Percentiles rank a stretch among this genome's conserved stretches.
phyloP scores from a whole-genome alignment of 768 basidiomycete species.

The Termitomyces sp. region DNA sequence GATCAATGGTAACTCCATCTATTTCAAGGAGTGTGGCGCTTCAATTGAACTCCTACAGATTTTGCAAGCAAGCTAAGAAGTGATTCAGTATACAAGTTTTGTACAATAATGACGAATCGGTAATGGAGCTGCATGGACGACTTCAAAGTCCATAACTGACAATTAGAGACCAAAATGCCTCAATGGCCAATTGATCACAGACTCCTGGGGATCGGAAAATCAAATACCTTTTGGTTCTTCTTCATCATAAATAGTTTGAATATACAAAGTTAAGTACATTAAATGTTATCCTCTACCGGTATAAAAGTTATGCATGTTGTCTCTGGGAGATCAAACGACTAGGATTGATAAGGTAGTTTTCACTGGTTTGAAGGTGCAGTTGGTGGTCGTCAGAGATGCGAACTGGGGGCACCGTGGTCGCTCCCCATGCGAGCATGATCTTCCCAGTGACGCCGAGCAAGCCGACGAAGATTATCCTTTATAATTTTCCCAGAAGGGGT shows the following conservation, averaged over 20 bases:
- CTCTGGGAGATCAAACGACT: neutral
- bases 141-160: neutral
- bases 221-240: neutral
- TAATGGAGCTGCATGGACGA: neutral
- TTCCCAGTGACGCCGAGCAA: slow-evolving; percentile 40
- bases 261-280: neutral
- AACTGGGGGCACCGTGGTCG: neutral
- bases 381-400: slow-evolving; percentile 1
- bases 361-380: too few relatives aligned
- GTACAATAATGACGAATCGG: neutral
- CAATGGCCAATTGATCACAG: neutral
- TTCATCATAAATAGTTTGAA: neutral
- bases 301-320: neutral
- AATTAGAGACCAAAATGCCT: neutral
- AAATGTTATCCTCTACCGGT: neutral
- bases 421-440: slow-evolving; percentile 17
- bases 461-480: slow-evolving; percentile 44
- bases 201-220: neutral
- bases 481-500: slow-evolving; percentile 58
- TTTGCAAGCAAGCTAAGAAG: neutral
- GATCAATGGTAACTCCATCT: neutral
- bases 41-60: neutral
- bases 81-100: neutral
- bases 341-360: neutral
- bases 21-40: neutral